These are phyloP conservation scores for Flaveria bidentis DNA, from an alignment of 129 eudicot species.

Conservation along the genomic window DNA sequence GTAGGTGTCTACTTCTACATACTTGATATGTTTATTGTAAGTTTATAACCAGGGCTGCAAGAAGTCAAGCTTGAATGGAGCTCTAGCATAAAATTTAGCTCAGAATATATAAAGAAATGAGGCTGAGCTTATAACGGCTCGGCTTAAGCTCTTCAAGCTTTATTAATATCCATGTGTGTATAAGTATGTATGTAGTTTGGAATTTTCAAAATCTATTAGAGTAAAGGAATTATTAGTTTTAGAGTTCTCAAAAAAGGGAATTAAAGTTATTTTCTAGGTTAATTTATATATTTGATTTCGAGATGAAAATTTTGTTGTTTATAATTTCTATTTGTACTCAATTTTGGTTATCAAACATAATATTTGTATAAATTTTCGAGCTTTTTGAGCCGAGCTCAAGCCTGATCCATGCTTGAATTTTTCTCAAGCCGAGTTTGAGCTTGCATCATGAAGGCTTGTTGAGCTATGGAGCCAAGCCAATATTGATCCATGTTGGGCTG, in stretches of 20 bases:
- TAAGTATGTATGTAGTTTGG: not conserved
- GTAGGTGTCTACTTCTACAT: conserved; percentile 36
- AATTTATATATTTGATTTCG: not conserved
- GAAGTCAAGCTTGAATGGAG: not conserved
- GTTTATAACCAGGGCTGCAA: not conserved
- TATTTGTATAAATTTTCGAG: not conserved
- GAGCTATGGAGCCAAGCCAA: not conserved
- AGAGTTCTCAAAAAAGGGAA: no score
- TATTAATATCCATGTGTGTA: not conserved
- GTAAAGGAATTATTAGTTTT: not conserved
- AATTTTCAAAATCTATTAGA: not conserved
- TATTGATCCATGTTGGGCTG: no score
- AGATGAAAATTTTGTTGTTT: not conserved
- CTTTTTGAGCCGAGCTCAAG: not conserved
- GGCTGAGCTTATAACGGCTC: not conserved
- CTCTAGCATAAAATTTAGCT: not conserved
- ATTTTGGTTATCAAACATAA: not conserved
- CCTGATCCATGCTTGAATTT: not conserved
- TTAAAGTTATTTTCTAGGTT: no score
- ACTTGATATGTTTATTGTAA: not conserved
- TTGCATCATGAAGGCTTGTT: not conserved
- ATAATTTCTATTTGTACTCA: not conserved
- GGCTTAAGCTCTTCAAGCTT: not conserved
- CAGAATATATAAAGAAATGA: not conserved
- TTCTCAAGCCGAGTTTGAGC: not conserved